These are phyloP conservation scores for Pilatotrama ljubarskyi DNA, from an alignment of 768 basidiomycete species.

Conservation along the genomic window DNA sequence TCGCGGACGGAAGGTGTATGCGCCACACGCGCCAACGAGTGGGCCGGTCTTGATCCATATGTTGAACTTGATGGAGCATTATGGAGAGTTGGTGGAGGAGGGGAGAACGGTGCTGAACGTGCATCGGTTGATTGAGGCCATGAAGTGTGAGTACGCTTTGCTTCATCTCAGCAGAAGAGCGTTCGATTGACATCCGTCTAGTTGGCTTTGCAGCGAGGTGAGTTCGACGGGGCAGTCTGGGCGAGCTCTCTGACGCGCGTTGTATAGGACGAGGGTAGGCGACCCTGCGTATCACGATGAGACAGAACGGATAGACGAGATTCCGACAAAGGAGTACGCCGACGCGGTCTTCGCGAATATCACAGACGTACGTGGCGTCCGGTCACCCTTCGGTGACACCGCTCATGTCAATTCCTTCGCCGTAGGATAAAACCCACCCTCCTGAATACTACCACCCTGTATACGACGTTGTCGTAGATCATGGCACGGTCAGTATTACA, in stretches of 20 bases:
- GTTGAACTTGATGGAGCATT: constrained; percentile 89
- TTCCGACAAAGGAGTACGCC: constrained; percentile 71
- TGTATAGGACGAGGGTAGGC: constrained; percentile 70
- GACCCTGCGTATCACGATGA: constrained; percentile 73
- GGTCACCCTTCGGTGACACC: not conserved
- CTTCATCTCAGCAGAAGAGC: not conserved
- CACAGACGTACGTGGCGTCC: constrained; percentile 67
- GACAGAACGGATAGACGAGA: constrained; percentile 54
- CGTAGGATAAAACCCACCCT: constrained; percentile 76
- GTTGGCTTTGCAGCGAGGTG: constrained; percentile 69
- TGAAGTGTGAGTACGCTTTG: constrained; percentile 63
- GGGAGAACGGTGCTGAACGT: constrained; percentile 62
- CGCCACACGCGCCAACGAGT: constrained; percentile 80
- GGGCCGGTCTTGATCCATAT: constrained; percentile 90
- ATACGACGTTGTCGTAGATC: constrained; percentile 75
- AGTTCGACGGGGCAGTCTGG: constrained; percentile 3
- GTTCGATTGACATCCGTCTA: constrained; percentile 19
- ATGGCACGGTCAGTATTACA: constrained; percentile 67
- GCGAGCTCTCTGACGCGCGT: not conserved
- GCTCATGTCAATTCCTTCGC: not conserved
- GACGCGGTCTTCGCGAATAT: constrained; percentile 62
- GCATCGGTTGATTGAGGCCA: constrained; percentile 80
- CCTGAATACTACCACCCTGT: constrained; percentile 83
- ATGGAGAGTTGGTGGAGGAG: constrained; percentile 44
- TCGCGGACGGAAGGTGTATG: constrained; percentile 77